These are phyloP conservation scores for Alnus glutinosa DNA, from an alignment of 306 rosid species.

Conservation along the genomic window DNA sequence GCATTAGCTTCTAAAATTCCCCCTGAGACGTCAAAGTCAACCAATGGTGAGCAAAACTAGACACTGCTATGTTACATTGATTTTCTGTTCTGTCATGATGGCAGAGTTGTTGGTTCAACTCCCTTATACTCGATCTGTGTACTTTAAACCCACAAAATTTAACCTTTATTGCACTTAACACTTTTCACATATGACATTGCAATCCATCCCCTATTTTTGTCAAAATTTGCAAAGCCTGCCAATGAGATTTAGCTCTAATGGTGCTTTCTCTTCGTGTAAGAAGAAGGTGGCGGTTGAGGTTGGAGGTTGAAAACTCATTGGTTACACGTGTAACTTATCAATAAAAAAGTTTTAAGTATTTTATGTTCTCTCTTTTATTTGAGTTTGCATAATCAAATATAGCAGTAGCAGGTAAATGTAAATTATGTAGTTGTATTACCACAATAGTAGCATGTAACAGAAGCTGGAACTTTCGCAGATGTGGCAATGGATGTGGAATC, in stretches of 20 bases:
- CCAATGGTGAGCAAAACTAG: conserved; percentile 35
- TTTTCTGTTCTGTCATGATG: background rate
- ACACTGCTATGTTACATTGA: background rate
- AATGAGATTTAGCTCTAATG: background rate
- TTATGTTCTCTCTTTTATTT: background rate
- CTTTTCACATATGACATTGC: background rate
- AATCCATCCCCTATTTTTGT: background rate
- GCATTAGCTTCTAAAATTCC: conserved; percentile 68
- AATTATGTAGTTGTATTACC: background rate
- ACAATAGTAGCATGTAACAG: conserved; percentile 10
- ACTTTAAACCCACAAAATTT: background rate
- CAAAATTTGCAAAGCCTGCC: background rate
- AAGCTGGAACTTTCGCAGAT: conserved; percentile 29
- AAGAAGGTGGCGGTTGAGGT: background rate
- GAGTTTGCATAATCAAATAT: background rate
- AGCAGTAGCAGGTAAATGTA: background rate
- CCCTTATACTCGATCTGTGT: background rate
- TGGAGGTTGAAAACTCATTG: background rate
- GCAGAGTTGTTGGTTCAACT: conserved; percentile 4
- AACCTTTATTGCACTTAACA: background rate
- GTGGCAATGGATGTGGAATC: conserved; percentile 17
- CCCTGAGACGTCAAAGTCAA: conserved; percentile 49
- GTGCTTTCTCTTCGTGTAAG: background rate
- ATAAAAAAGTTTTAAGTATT: background rate
- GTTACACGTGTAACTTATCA: background rate